These are phyloP conservation scores for Ilex paraguariensis DNA, from an alignment of 305 asterid genomes.

Conservation along the genomic window DNA sequence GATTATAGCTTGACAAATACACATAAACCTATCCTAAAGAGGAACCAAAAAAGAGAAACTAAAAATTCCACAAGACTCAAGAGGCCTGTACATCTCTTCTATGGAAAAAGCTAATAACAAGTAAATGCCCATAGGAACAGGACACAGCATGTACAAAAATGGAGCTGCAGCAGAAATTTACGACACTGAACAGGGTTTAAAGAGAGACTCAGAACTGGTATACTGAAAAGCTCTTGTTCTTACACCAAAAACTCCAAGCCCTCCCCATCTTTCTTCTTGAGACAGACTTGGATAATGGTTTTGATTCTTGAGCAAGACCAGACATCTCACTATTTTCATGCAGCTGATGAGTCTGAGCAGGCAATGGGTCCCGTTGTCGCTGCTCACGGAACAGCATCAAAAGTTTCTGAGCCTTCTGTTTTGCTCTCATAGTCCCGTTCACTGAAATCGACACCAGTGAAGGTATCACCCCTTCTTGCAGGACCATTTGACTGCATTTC, in stretches of 20 bases:
- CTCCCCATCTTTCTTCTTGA: conserved; percentile 70
- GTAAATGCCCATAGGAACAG: conserved; percentile 8
- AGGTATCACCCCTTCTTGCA: conserved; percentile 97
- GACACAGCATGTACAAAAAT: neutral
- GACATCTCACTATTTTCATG: conserved; percentile 28
- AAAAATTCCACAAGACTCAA: neutral
- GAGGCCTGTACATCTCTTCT: conserved; percentile 27
- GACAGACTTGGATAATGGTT: conserved; percentile 61
- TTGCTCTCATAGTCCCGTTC: conserved; percentile 89
- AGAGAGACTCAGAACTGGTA: conserved; percentile 45
- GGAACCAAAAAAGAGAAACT: neutral
- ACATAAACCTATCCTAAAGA: neutral
- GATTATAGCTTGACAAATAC: neutral
- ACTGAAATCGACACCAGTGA: conserved; percentile 89
- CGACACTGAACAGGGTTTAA: conserved; percentile 8
- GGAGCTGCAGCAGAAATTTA: conserved; percentile 13
- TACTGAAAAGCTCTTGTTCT: conserved; percentile 79
- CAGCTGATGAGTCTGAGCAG: conserved; percentile 22
- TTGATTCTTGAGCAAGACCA: conserved; percentile 29
- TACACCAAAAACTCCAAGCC: conserved; percentile 77
- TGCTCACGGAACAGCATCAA: conserved; percentile 92
- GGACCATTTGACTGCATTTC: conserved; percentile 83
- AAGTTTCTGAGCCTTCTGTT: conserved; percentile 97
- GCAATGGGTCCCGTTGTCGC: conserved; percentile 73
- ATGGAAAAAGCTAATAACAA: conserved; percentile 2